Percentiles rank a stretch among this genome's conserved stretches.
Conservation (phyloP, 129 eudicot species). For the Flaveria robusta region DNA sequence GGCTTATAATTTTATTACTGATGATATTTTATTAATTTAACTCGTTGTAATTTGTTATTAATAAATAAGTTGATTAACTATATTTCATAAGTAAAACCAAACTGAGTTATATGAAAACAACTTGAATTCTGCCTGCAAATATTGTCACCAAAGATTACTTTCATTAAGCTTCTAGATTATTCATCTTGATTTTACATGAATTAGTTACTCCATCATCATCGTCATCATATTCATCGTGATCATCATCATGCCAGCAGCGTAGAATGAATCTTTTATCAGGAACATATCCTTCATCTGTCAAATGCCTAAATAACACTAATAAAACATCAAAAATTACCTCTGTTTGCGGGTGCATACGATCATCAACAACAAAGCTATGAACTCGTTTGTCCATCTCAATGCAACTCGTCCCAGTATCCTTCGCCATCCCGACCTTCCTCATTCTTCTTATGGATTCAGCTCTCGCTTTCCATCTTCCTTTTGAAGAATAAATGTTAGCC, state of each 20-base stretch:
- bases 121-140: background rate
- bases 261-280: conserved; percentile 60
- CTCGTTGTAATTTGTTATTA: too few relatives aligned
- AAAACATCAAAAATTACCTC: conserved; percentile 51
- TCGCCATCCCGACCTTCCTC: conserved; percentile 63
- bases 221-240: conserved; percentile 19
- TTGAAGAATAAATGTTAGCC: conserved; percentile 82
- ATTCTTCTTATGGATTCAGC: conserved; percentile 64
- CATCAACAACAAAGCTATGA: conserved; percentile 81
- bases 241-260: conserved; percentile 36
- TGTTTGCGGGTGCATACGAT: conserved; percentile 64
- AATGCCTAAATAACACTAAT: conserved; percentile 55
- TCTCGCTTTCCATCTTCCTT: conserved; percentile 77
- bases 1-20: too few relatives aligned
- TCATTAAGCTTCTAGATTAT: background rate
- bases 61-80: background rate
- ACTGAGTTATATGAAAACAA: background rate
- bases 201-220: conserved; percentile 17
- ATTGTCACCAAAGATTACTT: background rate
- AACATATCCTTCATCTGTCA: conserved; percentile 77
- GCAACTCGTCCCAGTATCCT: conserved; percentile 86
- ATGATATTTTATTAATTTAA: too few relatives aligned
- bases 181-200: background rate
- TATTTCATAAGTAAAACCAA: background rate
- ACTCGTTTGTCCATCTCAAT: conserved; percentile 68